Evolutionary conservation across 176 grass and related monocot species (phyloP).

Genomic region (Aegilops bicornis): DNA sequence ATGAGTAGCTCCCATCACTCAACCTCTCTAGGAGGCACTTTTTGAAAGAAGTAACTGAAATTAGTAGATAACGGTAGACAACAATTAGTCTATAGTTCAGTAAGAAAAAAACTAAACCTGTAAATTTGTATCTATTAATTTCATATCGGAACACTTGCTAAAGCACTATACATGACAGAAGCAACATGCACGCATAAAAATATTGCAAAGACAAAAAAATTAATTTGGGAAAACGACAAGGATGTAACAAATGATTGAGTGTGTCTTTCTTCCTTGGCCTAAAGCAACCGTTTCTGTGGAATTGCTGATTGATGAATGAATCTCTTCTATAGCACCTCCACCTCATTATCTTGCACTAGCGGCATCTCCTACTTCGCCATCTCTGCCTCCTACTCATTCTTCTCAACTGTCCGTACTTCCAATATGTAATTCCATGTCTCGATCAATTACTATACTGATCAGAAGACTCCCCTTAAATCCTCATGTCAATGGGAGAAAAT

Average conservation of each 20-base stretch:
- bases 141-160: background rate
- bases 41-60: too few species aligned
- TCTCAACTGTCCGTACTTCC: too few species aligned
- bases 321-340: background rate
- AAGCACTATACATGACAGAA: background rate
- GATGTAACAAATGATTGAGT: background rate
- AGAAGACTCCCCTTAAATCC: too few species aligned
- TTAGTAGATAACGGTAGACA: too few species aligned
- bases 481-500: too few species aligned
- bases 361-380: too few species aligned
- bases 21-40: background rate
- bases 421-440: too few species aligned
- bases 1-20: too few species aligned
- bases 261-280: background rate
- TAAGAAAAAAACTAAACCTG: background rate
- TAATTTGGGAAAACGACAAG: background rate
- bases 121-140: background rate
- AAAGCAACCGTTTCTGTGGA: background rate
- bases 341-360: background rate
- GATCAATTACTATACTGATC: too few species aligned
- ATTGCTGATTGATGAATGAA: background rate
- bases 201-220: background rate
- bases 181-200: background rate
- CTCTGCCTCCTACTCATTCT: too few species aligned
- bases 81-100: too few species aligned